These are phyloP conservation scores for Pinus tabuliformis DNA, from an alignment of 75 land plant species.

Conservation along the genomic window DNA sequence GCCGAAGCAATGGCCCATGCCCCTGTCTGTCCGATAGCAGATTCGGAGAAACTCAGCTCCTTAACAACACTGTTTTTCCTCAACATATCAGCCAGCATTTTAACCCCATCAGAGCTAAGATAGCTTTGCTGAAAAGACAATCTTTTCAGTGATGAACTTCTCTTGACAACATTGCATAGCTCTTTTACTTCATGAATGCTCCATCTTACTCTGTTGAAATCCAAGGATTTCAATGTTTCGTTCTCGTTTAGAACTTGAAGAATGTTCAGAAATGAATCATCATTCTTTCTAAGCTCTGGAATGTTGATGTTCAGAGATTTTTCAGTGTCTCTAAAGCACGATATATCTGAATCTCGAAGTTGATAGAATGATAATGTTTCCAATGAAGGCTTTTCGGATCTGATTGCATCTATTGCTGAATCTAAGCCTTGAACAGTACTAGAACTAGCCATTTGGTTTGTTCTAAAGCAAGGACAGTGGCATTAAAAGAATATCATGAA, in stretches of 20 bases:
- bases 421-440: background rate
- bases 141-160: conserved; percentile 32
- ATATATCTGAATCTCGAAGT: conserved; percentile 4
- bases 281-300: conserved; percentile 10
- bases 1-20: conserved; percentile 48
- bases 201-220: conserved; percentile 55
- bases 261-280: conserved; percentile 21
- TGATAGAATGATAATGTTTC: conserved; percentile 10
- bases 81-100: conserved; percentile 41
- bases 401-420: conserved; percentile 6
- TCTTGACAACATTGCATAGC: conserved; percentile 30
- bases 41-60: conserved; percentile 48
- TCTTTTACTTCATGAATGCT: conserved; percentile 17
- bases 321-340: conserved; percentile 41
- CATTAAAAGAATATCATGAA: too few relatives aligned
- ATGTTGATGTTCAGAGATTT: conserved; percentile 47
- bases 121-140: conserved; percentile 36
- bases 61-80: conserved; percentile 32
- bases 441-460: background rate
- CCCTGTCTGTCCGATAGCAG: conserved; percentile 36
- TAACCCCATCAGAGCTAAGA: conserved; percentile 34
- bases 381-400: background rate
- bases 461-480: too few relatives aligned
- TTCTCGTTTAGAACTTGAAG: conserved; percentile 10
- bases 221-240: conserved; percentile 23